phyloP scores from a whole-genome alignment of 495 filamentous ascomycete species.

The Neurospora discreta region DNA sequence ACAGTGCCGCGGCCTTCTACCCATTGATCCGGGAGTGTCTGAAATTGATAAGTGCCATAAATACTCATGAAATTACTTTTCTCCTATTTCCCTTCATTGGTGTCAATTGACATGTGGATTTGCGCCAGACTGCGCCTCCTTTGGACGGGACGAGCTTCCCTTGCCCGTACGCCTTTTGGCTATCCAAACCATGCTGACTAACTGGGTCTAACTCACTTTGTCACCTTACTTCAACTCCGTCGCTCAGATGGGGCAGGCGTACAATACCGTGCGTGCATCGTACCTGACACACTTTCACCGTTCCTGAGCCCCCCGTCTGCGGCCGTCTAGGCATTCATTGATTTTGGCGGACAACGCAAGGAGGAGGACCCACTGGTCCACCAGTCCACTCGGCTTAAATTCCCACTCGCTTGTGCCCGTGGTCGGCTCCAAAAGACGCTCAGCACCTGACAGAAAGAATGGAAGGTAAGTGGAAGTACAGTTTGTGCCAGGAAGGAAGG shows the following conservation, averaged over 20 bases:
- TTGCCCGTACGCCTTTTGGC: background rate
- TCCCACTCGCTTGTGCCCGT: conserved; percentile 22
- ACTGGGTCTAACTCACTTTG: background rate
- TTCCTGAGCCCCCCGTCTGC: background rate
- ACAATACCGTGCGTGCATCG: background rate
- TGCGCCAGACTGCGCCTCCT: background rate
- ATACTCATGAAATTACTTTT: background rate
- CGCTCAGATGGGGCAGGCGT: background rate
- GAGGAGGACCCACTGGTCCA: conserved; percentile 1
- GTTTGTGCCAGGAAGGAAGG: background rate
- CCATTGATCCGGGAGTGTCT: background rate
- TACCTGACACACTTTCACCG: background rate
- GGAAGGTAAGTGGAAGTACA: background rate
- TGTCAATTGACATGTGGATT: background rate
- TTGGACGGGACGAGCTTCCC: background rate
- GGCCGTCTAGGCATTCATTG: background rate
- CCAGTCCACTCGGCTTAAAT: conserved; percentile 8
- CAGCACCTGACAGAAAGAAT: background rate
- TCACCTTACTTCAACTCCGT: background rate
- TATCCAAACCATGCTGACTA: background rate
- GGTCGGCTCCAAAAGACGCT: conserved; percentile 12
- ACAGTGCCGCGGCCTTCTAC: background rate
- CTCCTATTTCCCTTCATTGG: background rate
- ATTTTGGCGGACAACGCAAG: background rate
- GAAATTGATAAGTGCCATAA: background rate